These are phyloP conservation scores for Lepidium aucheri DNA, from an alignment of 345 rosid species.

Conservation along the genomic window DNA sequence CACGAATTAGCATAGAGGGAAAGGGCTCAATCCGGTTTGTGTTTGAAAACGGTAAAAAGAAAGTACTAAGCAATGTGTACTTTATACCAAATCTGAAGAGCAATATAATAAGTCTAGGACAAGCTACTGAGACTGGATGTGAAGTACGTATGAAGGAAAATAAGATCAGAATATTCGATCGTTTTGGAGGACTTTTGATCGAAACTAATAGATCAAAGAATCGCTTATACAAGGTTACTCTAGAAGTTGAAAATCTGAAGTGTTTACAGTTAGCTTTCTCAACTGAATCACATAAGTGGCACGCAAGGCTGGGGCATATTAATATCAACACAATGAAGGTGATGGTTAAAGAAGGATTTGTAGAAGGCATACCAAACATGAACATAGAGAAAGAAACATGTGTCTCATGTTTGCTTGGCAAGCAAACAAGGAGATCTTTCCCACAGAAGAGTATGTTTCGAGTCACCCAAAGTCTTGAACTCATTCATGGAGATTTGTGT, in stretches of 20 bases:
- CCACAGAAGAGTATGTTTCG: no score
- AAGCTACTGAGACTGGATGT: neutral
- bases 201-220: neutral
- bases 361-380: neutral
- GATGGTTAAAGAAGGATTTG: neutral
- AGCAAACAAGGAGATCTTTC: neutral
- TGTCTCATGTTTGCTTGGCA: neutral
- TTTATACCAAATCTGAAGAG: neutral
- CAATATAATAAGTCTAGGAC: neutral
- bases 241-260: no score
- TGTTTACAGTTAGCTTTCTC: neutral
- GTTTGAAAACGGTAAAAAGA: neutral
- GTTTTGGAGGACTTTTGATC: neutral
- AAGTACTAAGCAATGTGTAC: neutral
- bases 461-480: neutral
- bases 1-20: neutral
- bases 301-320: neutral
- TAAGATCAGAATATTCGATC: neutral
- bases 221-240: neutral
- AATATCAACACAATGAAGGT: neutral
- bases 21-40: neutral
- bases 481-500: neutral
- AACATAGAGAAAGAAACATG: neutral
- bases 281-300: neutral
- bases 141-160: neutral